Evolutionary conservation across 1,139 yeast species (phyloP).

Genomic region (Yamadazyma pseudoaaseri): DNA sequence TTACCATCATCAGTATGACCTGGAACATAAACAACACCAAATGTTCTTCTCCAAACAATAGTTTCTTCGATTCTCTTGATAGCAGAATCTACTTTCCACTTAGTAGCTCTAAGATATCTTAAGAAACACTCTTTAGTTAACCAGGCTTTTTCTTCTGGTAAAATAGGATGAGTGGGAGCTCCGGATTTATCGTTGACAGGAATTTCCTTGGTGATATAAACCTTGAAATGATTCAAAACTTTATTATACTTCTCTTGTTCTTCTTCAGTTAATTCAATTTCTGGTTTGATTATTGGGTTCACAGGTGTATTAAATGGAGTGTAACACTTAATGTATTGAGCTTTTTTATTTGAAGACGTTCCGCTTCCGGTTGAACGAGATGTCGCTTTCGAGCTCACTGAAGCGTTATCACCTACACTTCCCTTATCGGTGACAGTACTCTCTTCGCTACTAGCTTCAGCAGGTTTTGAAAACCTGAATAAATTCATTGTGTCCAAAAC

Average conservation of each 20-base stretch:
- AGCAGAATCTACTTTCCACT: constrained; percentile 76
- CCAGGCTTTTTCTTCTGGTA: constrained; percentile 79
- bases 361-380: constrained; percentile 4
- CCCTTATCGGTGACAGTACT: background rate
- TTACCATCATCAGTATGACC: constrained; percentile 39
- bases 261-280: constrained; percentile 25
- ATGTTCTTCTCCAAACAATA: constrained; percentile 87
- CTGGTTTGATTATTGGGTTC: constrained; percentile 33
- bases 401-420: constrained; percentile 1
- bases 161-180: constrained; percentile 22
- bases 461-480: constrained; percentile 15
- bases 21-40: constrained; percentile 71
- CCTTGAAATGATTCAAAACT: constrained; percentile 25
- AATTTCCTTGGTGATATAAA: constrained; percentile 19
- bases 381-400: constrained; percentile 11
- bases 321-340: constrained; percentile 32
- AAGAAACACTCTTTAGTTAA: constrained; percentile 83
- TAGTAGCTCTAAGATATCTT: constrained; percentile 86
- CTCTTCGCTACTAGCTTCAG: background rate
- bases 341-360: constrained; percentile 9
- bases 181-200: constrained; percentile 23
- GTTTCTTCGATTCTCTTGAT: constrained; percentile 74
- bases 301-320: constrained; percentile 43
- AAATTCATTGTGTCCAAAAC: constrained; percentile 15
- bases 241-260: constrained; percentile 28